Percentiles rank a stretch among this genome's conserved stretches.
phyloP scores from a whole-genome alignment of 805 yeast species.

The Kodamaea fukazawae region DNA sequence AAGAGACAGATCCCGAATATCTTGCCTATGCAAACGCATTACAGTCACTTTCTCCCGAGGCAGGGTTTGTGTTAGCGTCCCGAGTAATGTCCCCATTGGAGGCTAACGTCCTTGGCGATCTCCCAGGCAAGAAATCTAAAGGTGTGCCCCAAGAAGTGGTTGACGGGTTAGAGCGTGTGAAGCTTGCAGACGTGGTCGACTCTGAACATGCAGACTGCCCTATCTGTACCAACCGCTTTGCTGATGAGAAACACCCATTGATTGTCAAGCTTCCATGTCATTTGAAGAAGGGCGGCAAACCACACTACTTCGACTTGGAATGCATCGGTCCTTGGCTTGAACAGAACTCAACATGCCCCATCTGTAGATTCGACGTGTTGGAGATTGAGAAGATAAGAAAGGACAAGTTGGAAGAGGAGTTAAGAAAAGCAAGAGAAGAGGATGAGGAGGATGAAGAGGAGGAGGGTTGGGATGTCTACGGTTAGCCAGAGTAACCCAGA shows the following conservation, averaged over 20 bases:
- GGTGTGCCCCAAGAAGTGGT: conserved; percentile 71
- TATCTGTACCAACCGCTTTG: conserved; percentile 73
- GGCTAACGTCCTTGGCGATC: conserved; percentile 7
- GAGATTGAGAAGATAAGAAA: conserved; percentile 31
- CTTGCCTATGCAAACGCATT: conserved; percentile 30
- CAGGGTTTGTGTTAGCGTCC: conserved; percentile 28
- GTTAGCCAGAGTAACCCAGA: conserved; percentile 44
- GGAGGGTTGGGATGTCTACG: conserved; percentile 79
- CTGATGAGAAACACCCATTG: conserved; percentile 73
- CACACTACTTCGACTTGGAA: conserved; percentile 82
- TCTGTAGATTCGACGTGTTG: conserved; percentile 74
- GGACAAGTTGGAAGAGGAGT: conserved; percentile 34
- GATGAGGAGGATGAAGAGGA: conserved; percentile 55
- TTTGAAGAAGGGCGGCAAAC: conserved; percentile 26
- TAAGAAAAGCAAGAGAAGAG: conserved; percentile 38
- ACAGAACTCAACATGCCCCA: conserved; percentile 73
- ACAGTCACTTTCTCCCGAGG: conserved; percentile 27
- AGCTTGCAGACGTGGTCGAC: conserved; percentile 30
- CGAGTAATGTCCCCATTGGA: conserved; percentile 26
- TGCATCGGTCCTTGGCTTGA: conserved; percentile 90
- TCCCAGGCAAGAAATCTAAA: conserved; percentile 13
- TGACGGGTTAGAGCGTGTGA: conserved; percentile 74
- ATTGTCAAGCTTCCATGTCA: conserved; percentile 75
- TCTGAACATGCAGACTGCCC: conserved; percentile 68
- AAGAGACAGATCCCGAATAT: conserved; percentile 8